Conservation (phyloP, 345 rosid genomes). For the Raphanus sativus region DNA sequence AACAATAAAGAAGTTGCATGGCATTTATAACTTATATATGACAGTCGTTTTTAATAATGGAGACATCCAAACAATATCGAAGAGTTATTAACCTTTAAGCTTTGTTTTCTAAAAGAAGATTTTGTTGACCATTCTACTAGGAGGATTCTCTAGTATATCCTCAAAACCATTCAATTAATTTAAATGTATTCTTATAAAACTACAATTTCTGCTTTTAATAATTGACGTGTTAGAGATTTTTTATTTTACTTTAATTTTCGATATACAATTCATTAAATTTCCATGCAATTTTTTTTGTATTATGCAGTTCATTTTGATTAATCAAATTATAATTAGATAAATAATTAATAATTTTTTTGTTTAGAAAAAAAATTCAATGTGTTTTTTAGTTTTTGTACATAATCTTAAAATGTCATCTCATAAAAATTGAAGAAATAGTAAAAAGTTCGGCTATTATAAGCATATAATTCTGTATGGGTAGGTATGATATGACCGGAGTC, state of each 20-base stretch:
- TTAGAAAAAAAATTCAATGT: not conserved
- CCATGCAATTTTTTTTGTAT: not conserved
- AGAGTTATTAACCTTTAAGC: not conserved
- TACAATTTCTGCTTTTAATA: too few relatives aligned
- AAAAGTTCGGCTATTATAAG: not conserved
- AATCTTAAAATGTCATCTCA: not conserved
- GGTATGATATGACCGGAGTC: too few relatives aligned
- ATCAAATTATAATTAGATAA: too few relatives aligned
- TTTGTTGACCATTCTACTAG: not conserved
- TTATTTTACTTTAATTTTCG: too few relatives aligned
- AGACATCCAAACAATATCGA: not conserved
- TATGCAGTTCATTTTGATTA: too few relatives aligned
- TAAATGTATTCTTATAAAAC: not conserved
- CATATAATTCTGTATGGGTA: too few relatives aligned
- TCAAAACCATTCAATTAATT: not conserved
- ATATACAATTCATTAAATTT: too few relatives aligned
- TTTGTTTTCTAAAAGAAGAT: not conserved
- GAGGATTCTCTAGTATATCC: not conserved
- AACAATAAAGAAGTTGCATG: not conserved
- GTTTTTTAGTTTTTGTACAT: not conserved
- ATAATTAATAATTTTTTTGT: too few relatives aligned
- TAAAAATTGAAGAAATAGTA: not conserved
- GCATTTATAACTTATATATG: not conserved
- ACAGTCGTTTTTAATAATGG: not conserved
- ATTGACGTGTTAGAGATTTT: not conserved